Evolutionary conservation across 192 early-diverging fungal genomes (phyloP).

Genomic region (Endogone sp.): DNA sequence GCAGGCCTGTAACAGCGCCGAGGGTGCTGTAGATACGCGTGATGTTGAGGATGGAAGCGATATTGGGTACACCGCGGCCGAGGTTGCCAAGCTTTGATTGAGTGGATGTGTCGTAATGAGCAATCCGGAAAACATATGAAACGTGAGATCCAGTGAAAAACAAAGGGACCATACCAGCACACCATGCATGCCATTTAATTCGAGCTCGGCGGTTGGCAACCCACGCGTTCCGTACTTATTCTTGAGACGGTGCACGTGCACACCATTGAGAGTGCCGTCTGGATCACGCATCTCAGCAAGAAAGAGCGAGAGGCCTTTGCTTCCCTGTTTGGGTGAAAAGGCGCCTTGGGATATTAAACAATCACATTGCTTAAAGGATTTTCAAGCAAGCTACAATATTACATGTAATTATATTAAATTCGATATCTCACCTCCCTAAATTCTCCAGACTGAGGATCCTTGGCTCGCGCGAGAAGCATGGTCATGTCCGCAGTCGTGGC

Average conservation of each 20-base stretch:
- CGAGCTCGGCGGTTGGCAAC: slow-evolving; percentile 69
- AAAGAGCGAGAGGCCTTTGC: slow-evolving; percentile 59
- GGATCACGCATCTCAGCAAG: slow-evolving; percentile 50
- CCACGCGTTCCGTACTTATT: slow-evolving; percentile 69
- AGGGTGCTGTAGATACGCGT: slow-evolving; percentile 60
- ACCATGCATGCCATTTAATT: slow-evolving; percentile 51
- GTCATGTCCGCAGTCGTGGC: slow-evolving; percentile 69
- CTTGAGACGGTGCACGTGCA: slow-evolving; percentile 65
- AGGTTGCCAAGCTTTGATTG: slow-evolving; percentile 35
- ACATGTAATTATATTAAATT: no score
- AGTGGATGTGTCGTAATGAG: not conserved
- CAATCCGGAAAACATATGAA: not conserved
- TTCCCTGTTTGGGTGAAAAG: slow-evolving; percentile 31
- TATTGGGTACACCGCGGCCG: slow-evolving; percentile 54
- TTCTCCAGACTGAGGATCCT: slow-evolving; percentile 28
- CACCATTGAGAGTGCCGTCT: slow-evolving; percentile 53
- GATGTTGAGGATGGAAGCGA: slow-evolving; percentile 65
- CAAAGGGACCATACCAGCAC: slow-evolving; percentile 27
- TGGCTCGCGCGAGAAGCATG: slow-evolving; percentile 58
- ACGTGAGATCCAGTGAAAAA: no score
- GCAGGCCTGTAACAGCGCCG: slow-evolving; percentile 38
- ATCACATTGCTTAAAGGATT: not conserved
- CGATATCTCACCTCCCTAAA: not conserved
- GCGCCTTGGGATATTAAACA: no score
- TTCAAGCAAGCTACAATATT: not conserved